Base-by-base conservation (phyloP, 306 rosid genomes). In the Dicorynia guianensis region DNA sequence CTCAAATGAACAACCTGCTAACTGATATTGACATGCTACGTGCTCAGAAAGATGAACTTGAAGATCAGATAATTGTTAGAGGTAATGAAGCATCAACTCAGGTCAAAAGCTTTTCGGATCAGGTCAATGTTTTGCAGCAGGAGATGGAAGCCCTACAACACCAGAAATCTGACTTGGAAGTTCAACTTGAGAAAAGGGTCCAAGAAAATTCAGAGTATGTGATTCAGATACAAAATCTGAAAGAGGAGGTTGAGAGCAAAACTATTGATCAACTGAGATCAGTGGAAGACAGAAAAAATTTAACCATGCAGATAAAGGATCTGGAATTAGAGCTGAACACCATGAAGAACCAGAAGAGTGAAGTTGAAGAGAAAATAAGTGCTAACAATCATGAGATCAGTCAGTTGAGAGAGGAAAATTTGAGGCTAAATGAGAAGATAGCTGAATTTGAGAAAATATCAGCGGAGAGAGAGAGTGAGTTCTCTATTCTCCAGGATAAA, bases 71-170 rank as follows among this genome's bases (percentile, higher is more conserved):
- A 25, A 59, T 48, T 58, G 4, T 25, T 66, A 83, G 69, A 82
- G 83, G 84, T 52, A 84, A 76, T 63, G 96, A 93, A 82, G 93
- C 90, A 40, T 67, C 87, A 19, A 35, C 74, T 71, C 93, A 82
- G 66, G 84, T 79, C 60, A 71, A 85, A 79, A 84, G 75, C 71
- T 70, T 88, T 40, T 72, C 55, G 53, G 90, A 83, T 59, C 92
- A 88, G 87, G 56, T 86, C 78, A 83, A 78, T 50, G 71, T 36
- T 8, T 78, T 91, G 82, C 92, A 66, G 89, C 81, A 87, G 83
- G 89, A 84, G 73, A 67, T 89, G 72, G 91, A 82, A 78, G 73
- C 82, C 57, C 82, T 86, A 76, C 85, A 63, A 13, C 63, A 44
- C 36, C 82, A 85, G 74, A 89, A 88, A 52, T 47, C 80, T 58